A percentile compares a stretch with the other conserved stretches of the same genome.
Conservation (phyloP, 2,329 filamentous ascomycete genomes). For the Davidsoniella neocaledoniae region DNA sequence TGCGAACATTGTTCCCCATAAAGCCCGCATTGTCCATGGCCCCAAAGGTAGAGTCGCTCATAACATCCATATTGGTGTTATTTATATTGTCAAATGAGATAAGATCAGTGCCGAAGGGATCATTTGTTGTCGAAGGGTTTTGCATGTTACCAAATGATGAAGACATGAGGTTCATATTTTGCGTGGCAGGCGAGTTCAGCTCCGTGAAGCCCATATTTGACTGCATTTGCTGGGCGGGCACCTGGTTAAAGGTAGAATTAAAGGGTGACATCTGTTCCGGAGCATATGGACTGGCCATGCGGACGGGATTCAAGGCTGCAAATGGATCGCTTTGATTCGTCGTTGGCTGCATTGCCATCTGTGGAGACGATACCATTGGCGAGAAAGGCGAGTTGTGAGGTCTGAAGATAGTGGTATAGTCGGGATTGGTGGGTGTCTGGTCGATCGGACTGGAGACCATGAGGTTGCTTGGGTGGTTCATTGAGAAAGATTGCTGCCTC, state of each 20-base stretch:
- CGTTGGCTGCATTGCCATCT: not conserved
- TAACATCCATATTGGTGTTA: not conserved
- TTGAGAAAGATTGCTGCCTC: conserved; percentile 1
- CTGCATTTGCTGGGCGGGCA: too few relatives aligned
- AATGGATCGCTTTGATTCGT: not conserved
- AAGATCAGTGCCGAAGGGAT: conserved; percentile 3
- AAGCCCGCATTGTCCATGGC: not conserved
- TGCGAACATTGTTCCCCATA: conserved; percentile 1
- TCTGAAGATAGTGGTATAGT: conserved; percentile 2
- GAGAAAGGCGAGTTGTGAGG: conserved; percentile 3
- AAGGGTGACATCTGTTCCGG: conserved; percentile 4
- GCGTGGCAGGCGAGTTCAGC: too few relatives aligned
- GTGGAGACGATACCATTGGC: conserved; percentile 6
- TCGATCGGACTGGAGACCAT: conserved; percentile 8
- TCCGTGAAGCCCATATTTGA: too few relatives aligned
- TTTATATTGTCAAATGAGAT: conserved; percentile 2
- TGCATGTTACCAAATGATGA: not conserved
- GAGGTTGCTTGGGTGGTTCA: not conserved
- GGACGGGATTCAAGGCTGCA: conserved; percentile 1
- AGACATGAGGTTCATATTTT: not conserved
- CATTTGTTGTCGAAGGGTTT: not conserved
- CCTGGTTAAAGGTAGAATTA: not conserved
- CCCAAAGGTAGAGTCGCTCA: not conserved
- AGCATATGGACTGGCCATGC: conserved; percentile 2
- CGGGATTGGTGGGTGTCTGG: not conserved